phyloP scores from a whole-genome alignment of 306 rosid species.

The Pueraria montana region DNA sequence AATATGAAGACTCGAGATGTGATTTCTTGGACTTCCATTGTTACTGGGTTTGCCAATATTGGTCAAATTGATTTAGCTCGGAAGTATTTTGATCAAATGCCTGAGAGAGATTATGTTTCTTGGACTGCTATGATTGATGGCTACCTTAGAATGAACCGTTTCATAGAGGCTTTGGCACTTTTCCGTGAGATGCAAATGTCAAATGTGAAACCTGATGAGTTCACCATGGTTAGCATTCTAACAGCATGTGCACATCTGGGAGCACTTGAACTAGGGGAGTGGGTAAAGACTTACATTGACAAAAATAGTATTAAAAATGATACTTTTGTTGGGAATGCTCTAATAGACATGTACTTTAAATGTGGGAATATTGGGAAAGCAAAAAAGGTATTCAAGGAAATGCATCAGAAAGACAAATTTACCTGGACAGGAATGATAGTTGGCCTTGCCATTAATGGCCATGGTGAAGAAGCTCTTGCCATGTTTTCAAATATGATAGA shows the following conservation, averaged over 20 bases:
- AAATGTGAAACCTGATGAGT: slow-evolving; percentile 81
- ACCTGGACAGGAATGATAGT: slow-evolving; percentile 92
- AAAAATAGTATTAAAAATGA: slow-evolving; percentile 77
- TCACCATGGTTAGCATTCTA: slow-evolving; percentile 87
- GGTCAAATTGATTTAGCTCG: slow-evolving; percentile 76
- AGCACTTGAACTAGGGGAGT: slow-evolving; percentile 92
- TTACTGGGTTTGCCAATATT: slow-evolving; percentile 67
- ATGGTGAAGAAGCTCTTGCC: slow-evolving; percentile 84
- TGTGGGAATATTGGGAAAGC: slow-evolving; percentile 88
- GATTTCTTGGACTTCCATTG: slow-evolving; percentile 90
- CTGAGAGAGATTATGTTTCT: slow-evolving; percentile 79
- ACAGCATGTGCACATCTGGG: slow-evolving; percentile 93
- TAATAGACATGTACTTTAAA: slow-evolving; percentile 89
- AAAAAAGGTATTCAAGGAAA: slow-evolving; percentile 56
- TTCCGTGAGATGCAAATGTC: slow-evolving; percentile 87
- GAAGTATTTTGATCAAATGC: slow-evolving; percentile 73
- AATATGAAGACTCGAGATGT: slow-evolving; percentile 79
- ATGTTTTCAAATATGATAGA: slow-evolving; percentile 80
- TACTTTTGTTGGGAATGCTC: slow-evolving; percentile 78
- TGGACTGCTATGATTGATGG: slow-evolving; percentile 98
- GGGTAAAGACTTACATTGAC: slow-evolving; percentile 81
- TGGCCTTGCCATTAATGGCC: slow-evolving; percentile 86
- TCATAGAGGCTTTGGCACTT: slow-evolving; percentile 81
- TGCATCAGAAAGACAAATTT: slow-evolving; percentile 79
- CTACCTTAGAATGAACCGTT: slow-evolving; percentile 69